A percentile compares a stretch with the other conserved stretches of the same genome.
These are phyloP conservation scores for Phialemoniopsis sp. DNA, from an alignment of 2,329 filamentous ascomycete species.

Conservation along the genomic window DNA sequence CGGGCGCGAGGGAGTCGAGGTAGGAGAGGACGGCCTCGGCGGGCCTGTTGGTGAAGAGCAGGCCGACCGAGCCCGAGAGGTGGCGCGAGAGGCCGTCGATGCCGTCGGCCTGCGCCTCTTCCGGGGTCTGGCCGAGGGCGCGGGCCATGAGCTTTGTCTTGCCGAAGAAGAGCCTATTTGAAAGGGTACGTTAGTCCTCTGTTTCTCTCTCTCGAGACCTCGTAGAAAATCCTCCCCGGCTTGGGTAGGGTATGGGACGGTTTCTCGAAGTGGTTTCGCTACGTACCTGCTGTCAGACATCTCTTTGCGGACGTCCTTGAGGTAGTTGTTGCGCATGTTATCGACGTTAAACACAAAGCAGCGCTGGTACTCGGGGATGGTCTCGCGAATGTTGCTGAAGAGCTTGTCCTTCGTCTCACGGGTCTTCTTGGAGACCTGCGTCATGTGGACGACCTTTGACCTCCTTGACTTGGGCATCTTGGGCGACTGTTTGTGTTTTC, in stretches of 20 bases:
- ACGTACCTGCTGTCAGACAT: slow-evolving; percentile 78
- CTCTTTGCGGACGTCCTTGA: slow-evolving; percentile 85
- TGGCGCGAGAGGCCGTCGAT: slow-evolving; percentile 65
- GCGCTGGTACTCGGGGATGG: slow-evolving; percentile 79
- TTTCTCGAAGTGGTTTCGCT: no score
- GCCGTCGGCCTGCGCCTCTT: slow-evolving; percentile 77
- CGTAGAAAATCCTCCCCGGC: no score
- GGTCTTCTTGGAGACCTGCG: slow-evolving; percentile 87
- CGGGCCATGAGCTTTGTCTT: slow-evolving; percentile 99
- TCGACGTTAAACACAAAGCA: slow-evolving; percentile 92
- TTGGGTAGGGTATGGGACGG: no score
- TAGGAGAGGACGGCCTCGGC: slow-evolving; percentile 60
- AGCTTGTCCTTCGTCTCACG: slow-evolving; percentile 88
- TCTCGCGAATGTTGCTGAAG: slow-evolving; percentile 83
- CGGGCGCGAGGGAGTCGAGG: slow-evolving; percentile 67
- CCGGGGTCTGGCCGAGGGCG: slow-evolving; percentile 75
- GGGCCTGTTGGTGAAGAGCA: slow-evolving; percentile 84
- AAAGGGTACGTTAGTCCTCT: no score
- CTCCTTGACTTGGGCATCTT: slow-evolving; percentile 96
- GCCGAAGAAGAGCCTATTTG: slow-evolving; percentile 89
- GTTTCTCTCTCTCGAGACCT: no score
- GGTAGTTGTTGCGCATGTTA: slow-evolving; percentile 96
- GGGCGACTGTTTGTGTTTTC: slow-evolving; percentile 9
- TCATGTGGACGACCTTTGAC: slow-evolving; percentile 82
- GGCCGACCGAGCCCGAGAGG: slow-evolving; percentile 78